Evolutionary conservation across 495 filamentous ascomycete genomes (phyloP), one percentile per base, ranked within the genome.

Genomic region (Coniosporium apollinis): DNA sequence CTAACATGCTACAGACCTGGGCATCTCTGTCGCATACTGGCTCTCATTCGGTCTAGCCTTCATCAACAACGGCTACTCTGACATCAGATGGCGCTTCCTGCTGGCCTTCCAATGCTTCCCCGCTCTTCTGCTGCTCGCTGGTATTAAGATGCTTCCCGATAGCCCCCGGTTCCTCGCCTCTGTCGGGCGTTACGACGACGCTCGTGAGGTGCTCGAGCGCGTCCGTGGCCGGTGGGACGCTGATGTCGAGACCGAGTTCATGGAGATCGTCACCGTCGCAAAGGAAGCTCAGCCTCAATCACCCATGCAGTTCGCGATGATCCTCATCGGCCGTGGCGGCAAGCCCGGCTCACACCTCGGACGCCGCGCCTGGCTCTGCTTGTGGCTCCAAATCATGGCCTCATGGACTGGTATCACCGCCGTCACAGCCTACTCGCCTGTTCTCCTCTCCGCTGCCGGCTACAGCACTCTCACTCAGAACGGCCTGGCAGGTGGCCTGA

Each of bases 1-100:
- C 20, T 38, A 4, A 28, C 21, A 3, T 6, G 8, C 30, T 16
- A 22, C 16, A 67, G 63, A 70, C 42, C 54, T 73, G 8, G 70
- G 71, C 34, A 70, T 78, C 20, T 62, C 64, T 3, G 50, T 76
- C 19, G 70, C 71, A 5, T 75, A 76, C 51, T 76, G 70, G 72
- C 56, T 74, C 38, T 65, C 66, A 14, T 75, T 72, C 41, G 66
- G 68, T 26, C 43, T 73, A 28, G 57, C 67, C 9, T 67, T 64
- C 36, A 50, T 70, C 41, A 46, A 69, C 34, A 47, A 62, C 35
- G 65, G 62, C 17, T 59, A 65, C 37, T 59, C 60, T 10, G 56
- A 62, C 24, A 49, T 74, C 28, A 47, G 66, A 46, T 69, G 67
- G 67, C 56, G 69, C 3, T 69, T 72, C 22, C 48, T 66, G 6